Evolutionary conservation across 2,329 filamentous ascomycete species (phyloP), one percentile per base, ranked within the genome.

Genomic region (Scortechinia acanthostroma): DNA sequence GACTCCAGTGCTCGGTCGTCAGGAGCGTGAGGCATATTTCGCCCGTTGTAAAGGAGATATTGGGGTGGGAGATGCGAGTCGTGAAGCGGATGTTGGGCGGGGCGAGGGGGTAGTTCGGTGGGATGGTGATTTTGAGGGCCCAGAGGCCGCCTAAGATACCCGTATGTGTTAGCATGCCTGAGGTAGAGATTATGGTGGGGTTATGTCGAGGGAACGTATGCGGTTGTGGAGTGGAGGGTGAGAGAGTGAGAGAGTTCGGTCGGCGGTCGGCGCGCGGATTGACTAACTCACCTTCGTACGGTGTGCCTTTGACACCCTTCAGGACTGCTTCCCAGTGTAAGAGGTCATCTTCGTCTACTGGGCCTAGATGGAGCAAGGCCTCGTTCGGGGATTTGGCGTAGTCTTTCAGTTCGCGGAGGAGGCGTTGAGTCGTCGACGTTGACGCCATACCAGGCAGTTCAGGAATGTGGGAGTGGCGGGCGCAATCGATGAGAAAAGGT

Each of bases 251-350:
- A n/a, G n/a, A n/a, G n/a, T n/a, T n/a, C n/a, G n/a, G n/a, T n/a
- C n/a, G n/a, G n/a, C n/a, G n/a, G n/a, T n/a, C n/a, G n/a, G n/a
- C n/a, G n/a, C n/a, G n/a, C n/a, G n/a, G n/a, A n/a, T n/a, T n/a
- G n/a, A n/a, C n/a, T n/a, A n/a, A n/a, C 22, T 28, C 37, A 40
- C 22, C 21, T 45, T 56, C 54, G 42, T 57, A 57, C 2, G 52
- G 47, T 1, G 52, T 52, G 21, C 50, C 50, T n/a, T 47, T 43
- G 5, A 45, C 47, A 33, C 55, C 55, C 40, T 50, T 51, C 13
- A 57, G 45, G 4, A 53, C 45, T 5, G 53, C 53, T 44, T 25
- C 30, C 54, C 54, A 56, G 47, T 56, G 53, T 6, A 50, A 48
- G 23, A 57, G 48, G 46, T 57, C 50, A 25, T 50, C 49, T 25